A percentile compares a stretch with the other conserved stretches of the same genome.
phyloP scores from a whole-genome alignment of 495 filamentous ascomycete genomes.

The Evernia prunastri region DNA sequence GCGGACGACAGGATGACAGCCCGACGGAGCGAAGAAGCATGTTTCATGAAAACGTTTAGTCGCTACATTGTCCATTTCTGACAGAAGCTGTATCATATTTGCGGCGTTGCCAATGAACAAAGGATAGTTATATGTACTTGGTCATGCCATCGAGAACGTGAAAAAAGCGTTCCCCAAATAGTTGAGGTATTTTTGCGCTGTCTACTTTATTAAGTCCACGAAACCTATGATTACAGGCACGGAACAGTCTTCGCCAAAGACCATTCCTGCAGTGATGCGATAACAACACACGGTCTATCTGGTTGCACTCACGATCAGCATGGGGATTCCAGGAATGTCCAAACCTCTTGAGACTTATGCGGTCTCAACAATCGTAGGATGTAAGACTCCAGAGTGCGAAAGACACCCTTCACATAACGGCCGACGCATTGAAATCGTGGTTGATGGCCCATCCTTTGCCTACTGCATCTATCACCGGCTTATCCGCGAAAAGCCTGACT shows the following conservation, averaged over 20 bases:
- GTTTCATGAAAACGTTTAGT: slow-evolving; percentile 41
- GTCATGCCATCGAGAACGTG: no score
- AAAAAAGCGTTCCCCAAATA: no score
- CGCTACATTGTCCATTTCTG: not conserved
- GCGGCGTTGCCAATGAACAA: not conserved
- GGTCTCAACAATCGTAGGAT: slow-evolving; percentile 38
- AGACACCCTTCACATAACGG: slow-evolving; percentile 20
- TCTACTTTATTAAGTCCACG: no score
- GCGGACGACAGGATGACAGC: slow-evolving; percentile 25
- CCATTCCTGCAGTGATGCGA: no score
- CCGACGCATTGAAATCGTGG: slow-evolving; percentile 40
- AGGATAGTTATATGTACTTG: no score
- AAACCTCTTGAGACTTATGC: slow-evolving; percentile 54
- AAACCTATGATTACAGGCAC: no score
- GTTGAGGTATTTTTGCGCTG: no score
- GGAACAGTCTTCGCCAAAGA: no score
- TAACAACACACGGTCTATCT: no score
- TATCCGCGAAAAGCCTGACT: slow-evolving; percentile 33
- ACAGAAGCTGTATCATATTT: not conserved
- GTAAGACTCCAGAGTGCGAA: slow-evolving; percentile 5
- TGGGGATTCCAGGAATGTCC: slow-evolving; percentile 68
- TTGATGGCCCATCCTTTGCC: slow-evolving; percentile 72
- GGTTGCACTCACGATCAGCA: slow-evolving; percentile 29
- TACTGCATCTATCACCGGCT: slow-evolving; percentile 60
- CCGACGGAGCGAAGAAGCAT: slow-evolving; percentile 48